Conservation (phyloP, 306 rosid genomes). For the Vachellia pachyceras region DNA sequence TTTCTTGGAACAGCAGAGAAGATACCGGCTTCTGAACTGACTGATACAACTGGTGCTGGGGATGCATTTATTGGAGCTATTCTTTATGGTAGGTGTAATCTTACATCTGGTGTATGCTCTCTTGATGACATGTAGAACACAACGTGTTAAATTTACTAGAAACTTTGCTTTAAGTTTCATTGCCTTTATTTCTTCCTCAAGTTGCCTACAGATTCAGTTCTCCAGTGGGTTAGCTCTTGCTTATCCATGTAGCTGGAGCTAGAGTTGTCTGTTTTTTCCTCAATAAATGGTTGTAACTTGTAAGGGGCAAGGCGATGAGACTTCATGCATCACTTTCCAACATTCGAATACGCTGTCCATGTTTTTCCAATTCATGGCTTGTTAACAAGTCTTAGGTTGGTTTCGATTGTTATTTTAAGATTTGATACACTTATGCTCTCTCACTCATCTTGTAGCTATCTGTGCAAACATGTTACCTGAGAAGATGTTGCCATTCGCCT, state of each 20-base stretch:
- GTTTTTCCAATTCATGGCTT: not conserved
- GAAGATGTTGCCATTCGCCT: slow-evolving; percentile 87
- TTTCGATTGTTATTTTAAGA: slow-evolving; percentile 7
- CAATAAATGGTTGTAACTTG: too few species aligned
- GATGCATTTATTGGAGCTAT: slow-evolving; percentile 96
- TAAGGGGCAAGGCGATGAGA: too few species aligned
- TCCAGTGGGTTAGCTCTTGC: too few species aligned
- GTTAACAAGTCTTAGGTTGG: not conserved
- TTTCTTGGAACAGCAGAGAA: slow-evolving; percentile 90
- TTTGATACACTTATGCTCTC: slow-evolving; percentile 34
- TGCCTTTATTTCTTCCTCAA: slow-evolving; percentile 21
- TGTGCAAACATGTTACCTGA: slow-evolving; percentile 81
- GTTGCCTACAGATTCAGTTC: too few species aligned
- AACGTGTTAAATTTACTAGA: slow-evolving; percentile 11
- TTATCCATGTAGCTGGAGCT: too few species aligned
- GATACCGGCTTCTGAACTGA: slow-evolving; percentile 74
- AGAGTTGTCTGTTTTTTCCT: too few species aligned
- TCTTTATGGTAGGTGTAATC: slow-evolving; percentile 68
- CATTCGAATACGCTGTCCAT: not conserved
- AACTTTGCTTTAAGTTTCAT: not conserved
- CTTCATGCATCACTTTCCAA: not conserved
- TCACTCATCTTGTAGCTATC: slow-evolving; percentile 62
- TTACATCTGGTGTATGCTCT: slow-evolving; percentile 6
- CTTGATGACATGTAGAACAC: not conserved
- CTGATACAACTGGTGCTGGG: slow-evolving; percentile 96